These are phyloP conservation scores for Agrocybe pediades DNA, from an alignment of 768 basidiomycete species.

Conservation along the genomic window DNA sequence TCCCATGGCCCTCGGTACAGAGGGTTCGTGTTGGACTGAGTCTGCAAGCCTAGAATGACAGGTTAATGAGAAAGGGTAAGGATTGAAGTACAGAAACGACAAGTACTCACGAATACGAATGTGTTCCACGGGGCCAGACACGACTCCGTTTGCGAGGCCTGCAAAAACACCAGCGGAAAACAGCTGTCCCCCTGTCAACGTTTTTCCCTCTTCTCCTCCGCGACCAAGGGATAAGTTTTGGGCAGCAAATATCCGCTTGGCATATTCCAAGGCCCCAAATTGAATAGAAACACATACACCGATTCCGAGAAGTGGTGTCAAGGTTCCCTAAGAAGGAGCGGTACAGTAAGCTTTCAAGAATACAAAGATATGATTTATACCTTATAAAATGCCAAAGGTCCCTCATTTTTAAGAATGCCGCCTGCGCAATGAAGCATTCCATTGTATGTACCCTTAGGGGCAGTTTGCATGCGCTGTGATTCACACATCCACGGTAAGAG, in stretches of 20 bases:
- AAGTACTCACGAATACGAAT: conserved; percentile 92
- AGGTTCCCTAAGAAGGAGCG: conserved; percentile 64
- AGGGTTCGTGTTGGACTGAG: conserved; percentile 78
- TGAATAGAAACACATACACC: conserved; percentile 96
- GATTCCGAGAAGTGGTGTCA: conserved; percentile 89
- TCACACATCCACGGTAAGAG: background rate
- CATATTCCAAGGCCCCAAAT: conserved; percentile 86
- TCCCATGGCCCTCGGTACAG: conserved; percentile 84
- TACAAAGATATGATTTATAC: conserved; percentile 35
- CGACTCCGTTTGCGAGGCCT: conserved; percentile 88
- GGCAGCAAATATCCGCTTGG: conserved; percentile 76
- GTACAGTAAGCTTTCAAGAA: background rate
- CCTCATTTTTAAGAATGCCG: conserved; percentile 89
- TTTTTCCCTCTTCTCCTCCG: conserved; percentile 68
- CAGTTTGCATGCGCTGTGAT: conserved; percentile 88
- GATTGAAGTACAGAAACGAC: conserved; percentile 6
- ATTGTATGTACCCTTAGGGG: conserved; percentile 84
- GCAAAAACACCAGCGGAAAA: conserved; percentile 80
- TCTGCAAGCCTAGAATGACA: conserved; percentile 73
- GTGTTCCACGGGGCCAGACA: conserved; percentile 96
- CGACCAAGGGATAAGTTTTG: conserved; percentile 59
- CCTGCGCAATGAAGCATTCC: conserved; percentile 89
- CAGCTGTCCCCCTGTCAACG: conserved; percentile 64
- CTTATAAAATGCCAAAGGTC: conserved; percentile 95
- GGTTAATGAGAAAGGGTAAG: background rate